Percentiles rank a stretch among this genome's conserved stretches.
Evolutionary conservation across 192 early-diverging fungal species (phyloP).

Genomic region (Rhizophagus prolifer): DNA sequence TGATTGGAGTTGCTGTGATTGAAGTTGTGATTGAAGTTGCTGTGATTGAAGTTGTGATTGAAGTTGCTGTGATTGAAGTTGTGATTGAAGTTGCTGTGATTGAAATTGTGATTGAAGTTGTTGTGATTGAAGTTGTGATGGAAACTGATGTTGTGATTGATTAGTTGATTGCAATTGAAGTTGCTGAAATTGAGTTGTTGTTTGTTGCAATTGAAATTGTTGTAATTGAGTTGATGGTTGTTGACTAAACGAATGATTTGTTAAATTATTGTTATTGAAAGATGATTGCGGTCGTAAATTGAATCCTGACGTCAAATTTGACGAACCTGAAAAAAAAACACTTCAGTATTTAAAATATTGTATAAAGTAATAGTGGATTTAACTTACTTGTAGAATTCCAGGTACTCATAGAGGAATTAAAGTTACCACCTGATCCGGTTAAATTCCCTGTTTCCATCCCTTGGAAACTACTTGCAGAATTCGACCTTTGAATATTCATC

Average conservation of each 20-base stretch:
- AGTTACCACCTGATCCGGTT: neutral
- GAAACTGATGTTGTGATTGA: slow-evolving; percentile 5
- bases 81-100: neutral
- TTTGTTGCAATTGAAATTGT: slow-evolving; percentile 35
- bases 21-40: neutral
- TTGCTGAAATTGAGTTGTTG: slow-evolving; percentile 19
- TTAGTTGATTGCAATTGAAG: slow-evolving; percentile 2
- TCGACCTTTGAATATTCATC: neutral
- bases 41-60: slow-evolving; percentile 6
- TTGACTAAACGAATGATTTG: neutral
- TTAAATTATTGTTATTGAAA: neutral
- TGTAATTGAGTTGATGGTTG: slow-evolving; percentile 14
- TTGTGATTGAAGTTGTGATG: neutral
- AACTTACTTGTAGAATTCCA: neutral
- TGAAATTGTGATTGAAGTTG: slow-evolving; percentile 3
- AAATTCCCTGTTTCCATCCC: neutral
- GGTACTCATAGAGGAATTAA: neutral
- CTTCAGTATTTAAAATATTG: neutral
- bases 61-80: neutral
- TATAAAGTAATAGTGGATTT: neutral
- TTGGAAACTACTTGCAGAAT: neutral
- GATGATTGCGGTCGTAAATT: neutral
- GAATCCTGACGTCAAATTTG: neutral
- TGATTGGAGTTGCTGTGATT: slow-evolving; percentile 16
- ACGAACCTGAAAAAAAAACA: neutral